Evolutionary conservation across 108 stramenopile genomes (phyloP).

Genomic region (Aurantiochytrium sp.): DNA sequence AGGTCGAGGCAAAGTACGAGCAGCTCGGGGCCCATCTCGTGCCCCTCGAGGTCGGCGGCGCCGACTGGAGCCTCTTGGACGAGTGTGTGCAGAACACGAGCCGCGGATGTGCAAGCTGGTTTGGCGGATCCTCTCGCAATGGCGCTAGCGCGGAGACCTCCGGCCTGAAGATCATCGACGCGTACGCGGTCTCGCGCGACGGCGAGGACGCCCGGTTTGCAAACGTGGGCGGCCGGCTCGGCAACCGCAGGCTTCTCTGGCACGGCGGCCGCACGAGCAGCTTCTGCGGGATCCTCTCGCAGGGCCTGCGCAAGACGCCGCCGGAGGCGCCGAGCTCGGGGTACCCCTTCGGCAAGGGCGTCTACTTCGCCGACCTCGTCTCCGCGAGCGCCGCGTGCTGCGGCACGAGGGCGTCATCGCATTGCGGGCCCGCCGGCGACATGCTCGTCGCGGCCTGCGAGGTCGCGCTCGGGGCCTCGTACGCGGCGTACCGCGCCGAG

Average conservation of each 20-base stretch:
- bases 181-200: conserved; percentile 28
- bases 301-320: conserved; percentile 40
- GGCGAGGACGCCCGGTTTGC: conserved; percentile 33
- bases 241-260: conserved; percentile 32
- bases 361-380: conserved; percentile 39
- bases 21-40: neutral
- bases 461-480: neutral
- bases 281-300: conserved; percentile 30
- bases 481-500: conserved; percentile 21
- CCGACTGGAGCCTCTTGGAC: neutral
- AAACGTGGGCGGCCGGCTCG: neutral
- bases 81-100: neutral
- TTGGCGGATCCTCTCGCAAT: no score
- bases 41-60: neutral
- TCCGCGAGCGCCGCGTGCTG: conserved; percentile 37
- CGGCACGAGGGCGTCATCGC: no score
- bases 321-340: conserved; percentile 40
- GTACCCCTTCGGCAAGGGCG: conserved; percentile 41
- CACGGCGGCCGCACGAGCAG: conserved; percentile 36
- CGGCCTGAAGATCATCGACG: conserved; percentile 25
- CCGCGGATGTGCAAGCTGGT: neutral
- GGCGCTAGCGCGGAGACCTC: no score
- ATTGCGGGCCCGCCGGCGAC: no score
- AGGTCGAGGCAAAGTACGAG: neutral
- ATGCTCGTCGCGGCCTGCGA: conserved; percentile 40